Conservation (phyloP, 495 filamentous ascomycete genomes). For the Pseudomonodictys pantanalensis region DNA sequence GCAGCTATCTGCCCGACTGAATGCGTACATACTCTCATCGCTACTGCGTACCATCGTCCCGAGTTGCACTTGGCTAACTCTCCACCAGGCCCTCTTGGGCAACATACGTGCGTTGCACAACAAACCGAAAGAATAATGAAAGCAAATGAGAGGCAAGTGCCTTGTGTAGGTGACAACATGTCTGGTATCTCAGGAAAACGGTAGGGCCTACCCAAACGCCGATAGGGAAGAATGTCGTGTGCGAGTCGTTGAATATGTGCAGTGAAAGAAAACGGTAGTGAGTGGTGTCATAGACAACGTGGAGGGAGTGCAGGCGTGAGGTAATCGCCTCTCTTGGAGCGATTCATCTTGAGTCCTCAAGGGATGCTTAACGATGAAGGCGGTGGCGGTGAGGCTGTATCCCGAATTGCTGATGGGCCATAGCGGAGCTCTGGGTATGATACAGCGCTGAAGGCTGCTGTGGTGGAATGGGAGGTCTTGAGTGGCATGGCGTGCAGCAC, state of each 20-base stretch:
- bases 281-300: no score
- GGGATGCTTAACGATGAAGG: no score
- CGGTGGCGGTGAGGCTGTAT: no score
- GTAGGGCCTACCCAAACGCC: conserved; percentile 12
- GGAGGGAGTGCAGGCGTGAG: no score
- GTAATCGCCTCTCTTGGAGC: no score
- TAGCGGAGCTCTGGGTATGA: no score
- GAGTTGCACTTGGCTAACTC: no score
- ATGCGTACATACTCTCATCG: no score
- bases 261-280: conserved; percentile 16
- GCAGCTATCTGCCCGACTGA: no score
- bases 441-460: not conserved
- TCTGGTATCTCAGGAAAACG: conserved; percentile 30
- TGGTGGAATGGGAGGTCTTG: not conserved
- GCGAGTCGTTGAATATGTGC: conserved; percentile 15
- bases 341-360: no score
- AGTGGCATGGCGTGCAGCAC: not conserved
- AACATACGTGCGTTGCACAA: not conserved
- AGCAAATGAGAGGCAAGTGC: conserved; percentile 3
- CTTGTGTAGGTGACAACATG: conserved; percentile 24
- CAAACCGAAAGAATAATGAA: not conserved
- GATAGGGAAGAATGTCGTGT: conserved; percentile 1
- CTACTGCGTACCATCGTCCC: no score
- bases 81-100: not conserved
- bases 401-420: no score